Conservation (phyloP, 192 early-diverging fungal species). For the Paraglomus occultum region DNA sequence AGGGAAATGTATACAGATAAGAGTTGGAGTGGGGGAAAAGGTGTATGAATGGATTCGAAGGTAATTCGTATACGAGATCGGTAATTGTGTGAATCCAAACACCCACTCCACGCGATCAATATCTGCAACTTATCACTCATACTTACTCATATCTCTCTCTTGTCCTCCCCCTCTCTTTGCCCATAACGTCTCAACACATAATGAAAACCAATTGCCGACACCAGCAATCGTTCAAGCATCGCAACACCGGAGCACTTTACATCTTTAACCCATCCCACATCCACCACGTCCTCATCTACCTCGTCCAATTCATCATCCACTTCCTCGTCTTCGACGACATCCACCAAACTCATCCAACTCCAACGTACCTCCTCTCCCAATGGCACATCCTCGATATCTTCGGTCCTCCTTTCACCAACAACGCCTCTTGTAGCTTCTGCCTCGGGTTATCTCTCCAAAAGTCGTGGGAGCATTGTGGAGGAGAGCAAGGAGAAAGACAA, state of each 20-base stretch:
- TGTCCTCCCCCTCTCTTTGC: not conserved
- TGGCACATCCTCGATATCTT: constrained; percentile 16
- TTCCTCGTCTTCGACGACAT: constrained; percentile 16
- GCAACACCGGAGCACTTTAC: not conserved
- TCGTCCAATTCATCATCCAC: constrained; percentile 18
- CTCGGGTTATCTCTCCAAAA: constrained; percentile 19
- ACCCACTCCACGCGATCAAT: not conserved
- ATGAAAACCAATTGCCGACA: not conserved
- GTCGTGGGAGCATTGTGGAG: constrained; percentile 12
- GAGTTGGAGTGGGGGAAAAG: too few species aligned
- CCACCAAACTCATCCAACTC: constrained; percentile 32
- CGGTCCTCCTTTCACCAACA: constrained; percentile 28
- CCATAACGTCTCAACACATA: not conserved
- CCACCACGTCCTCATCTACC: constrained; percentile 13
- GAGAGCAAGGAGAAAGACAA: too few species aligned
- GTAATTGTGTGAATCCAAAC: not conserved
- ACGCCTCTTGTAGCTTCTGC: constrained; percentile 13
- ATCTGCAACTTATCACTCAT: not conserved
- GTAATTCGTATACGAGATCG: not conserved
- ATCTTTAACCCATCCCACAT: constrained; percentile 8
- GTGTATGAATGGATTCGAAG: too few species aligned
- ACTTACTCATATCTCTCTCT: not conserved
- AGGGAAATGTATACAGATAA: too few species aligned
- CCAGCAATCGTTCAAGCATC: constrained; percentile 28
- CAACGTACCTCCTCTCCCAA: constrained; percentile 28